phyloP scores from a whole-genome alignment of 2,329 filamentous ascomycete genomes.

The Parasarocladium wereldwijsianum region DNA sequence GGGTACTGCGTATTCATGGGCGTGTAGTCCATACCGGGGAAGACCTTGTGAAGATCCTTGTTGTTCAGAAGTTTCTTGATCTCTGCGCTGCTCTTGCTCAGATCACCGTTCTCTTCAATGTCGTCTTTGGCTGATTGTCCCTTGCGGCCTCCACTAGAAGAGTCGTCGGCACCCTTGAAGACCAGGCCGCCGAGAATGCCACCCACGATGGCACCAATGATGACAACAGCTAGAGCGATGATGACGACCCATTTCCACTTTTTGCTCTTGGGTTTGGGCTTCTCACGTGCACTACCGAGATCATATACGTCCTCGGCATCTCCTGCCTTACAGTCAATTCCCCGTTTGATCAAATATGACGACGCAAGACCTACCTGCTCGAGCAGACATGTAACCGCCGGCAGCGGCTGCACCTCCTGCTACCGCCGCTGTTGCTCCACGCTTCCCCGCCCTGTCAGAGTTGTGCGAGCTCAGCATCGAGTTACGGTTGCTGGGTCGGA shows the following conservation, averaged over 20 bases:
- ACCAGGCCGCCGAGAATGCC: conserved; percentile 63
- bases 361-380: conserved; percentile 3
- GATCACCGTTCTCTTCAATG: conserved; percentile 47
- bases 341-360: too few relatives aligned
- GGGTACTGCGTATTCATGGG: conserved; percentile 85
- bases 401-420: conserved; percentile 29
- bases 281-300: conserved; percentile 33
- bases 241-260: conserved; percentile 60
- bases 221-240: conserved; percentile 43
- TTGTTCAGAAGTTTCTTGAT: conserved; percentile 77
- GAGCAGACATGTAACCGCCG: conserved; percentile 14
- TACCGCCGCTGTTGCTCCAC: conserved; percentile 23
- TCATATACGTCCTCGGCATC: conserved; percentile 18
- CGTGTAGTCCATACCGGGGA: conserved; percentile 91
- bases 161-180: conserved; percentile 29
- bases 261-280: conserved; percentile 44
- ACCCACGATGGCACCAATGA: conserved; percentile 57
- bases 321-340: conserved; percentile 7
- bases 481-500: conserved; percentile 26
- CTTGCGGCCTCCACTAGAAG: conserved; percentile 11
- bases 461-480: conserved; percentile 42
- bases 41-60: conserved; percentile 72
- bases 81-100: conserved; percentile 59
- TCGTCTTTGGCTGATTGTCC: conserved; percentile 45
- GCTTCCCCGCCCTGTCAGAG: conserved; percentile 17